A percentile compares a stretch with the other conserved stretches of the same genome.
Evolutionary conservation across 2,329 filamentous ascomycete genomes (phyloP).

Genomic region (Aspergillus tanneri): DNA sequence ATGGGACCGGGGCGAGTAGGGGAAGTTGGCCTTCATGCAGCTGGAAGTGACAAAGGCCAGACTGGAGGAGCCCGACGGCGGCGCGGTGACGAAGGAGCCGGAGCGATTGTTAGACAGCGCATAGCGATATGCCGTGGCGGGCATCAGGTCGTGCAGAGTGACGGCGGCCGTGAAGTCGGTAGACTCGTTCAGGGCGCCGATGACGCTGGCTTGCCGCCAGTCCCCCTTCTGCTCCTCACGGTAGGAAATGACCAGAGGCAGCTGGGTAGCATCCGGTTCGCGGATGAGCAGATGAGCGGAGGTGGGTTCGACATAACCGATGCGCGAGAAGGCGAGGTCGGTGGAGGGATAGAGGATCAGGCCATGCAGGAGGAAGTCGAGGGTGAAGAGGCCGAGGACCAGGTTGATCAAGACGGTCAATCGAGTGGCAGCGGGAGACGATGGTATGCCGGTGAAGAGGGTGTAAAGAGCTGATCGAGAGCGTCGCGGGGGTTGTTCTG

Average conservation of each 20-base stretch:
- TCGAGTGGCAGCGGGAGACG: constrained; percentile 65
- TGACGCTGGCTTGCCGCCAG: constrained; percentile 66
- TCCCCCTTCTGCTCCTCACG: constrained; percentile 37
- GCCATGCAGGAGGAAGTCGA: constrained; percentile 76
- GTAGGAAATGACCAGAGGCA: constrained; percentile 73
- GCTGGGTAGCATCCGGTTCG: constrained; percentile 71
- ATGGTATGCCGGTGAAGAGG: constrained; percentile 74
- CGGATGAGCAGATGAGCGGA: constrained; percentile 80
- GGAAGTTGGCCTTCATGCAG: constrained; percentile 87
- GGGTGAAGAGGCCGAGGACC: constrained; percentile 64
- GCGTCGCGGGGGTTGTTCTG: too few species aligned
- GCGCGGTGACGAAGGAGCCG: constrained; percentile 77
- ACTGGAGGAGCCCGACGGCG: constrained; percentile 65
- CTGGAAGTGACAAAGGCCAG: constrained; percentile 92
- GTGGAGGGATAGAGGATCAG: constrained; percentile 67
- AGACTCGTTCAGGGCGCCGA: constrained; percentile 66
- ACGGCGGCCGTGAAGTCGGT: constrained; percentile 81
- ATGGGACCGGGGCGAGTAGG: constrained; percentile 82
- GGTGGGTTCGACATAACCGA: constrained; percentile 80
- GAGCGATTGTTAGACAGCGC: constrained; percentile 81
- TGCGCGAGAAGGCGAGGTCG: constrained; percentile 78
- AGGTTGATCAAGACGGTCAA: constrained; percentile 72
- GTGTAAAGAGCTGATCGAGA: too few species aligned
- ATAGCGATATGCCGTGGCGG: constrained; percentile 79
- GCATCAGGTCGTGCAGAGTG: constrained; percentile 63